These are phyloP conservation scores for Physcia stellaris DNA, from an alignment of 495 filamentous ascomycete genomes.

Conservation along the genomic window DNA sequence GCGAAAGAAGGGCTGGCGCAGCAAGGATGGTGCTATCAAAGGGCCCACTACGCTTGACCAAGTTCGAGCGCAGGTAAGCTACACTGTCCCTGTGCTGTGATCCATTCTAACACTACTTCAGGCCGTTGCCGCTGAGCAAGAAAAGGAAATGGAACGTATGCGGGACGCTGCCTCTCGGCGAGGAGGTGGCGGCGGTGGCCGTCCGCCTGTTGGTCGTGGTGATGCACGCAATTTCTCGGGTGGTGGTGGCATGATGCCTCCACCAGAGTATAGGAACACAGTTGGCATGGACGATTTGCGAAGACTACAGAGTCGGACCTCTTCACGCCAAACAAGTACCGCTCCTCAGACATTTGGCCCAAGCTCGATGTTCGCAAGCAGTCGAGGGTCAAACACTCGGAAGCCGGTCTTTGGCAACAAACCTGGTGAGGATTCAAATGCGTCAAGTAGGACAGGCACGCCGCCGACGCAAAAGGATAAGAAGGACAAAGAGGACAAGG, in stretches of 20 bases:
- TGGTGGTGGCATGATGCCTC: conserved; percentile 49
- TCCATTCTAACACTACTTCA: conserved; percentile 23
- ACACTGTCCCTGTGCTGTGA: background rate
- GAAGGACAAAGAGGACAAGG: conserved; percentile 45
- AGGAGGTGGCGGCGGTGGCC: conserved; percentile 44
- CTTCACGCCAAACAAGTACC: conserved; percentile 47
- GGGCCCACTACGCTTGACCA: conserved; percentile 92
- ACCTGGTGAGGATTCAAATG: conserved; percentile 63
- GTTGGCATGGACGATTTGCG: conserved; percentile 83
- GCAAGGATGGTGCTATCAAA: conserved; percentile 71
- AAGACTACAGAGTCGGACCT: conserved; percentile 50
- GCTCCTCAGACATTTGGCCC: conserved; percentile 49
- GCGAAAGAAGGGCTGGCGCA: conserved; percentile 56
- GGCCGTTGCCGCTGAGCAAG: conserved; percentile 55
- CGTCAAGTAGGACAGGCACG: conserved; percentile 78
- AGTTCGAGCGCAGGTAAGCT: conserved; percentile 67
- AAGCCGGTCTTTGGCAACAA: conserved; percentile 59
- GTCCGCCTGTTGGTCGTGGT: conserved; percentile 61
- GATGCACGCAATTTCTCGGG: conserved; percentile 70
- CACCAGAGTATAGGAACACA: conserved; percentile 60
- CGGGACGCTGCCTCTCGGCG: conserved; percentile 26
- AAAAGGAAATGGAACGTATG: conserved; percentile 42
- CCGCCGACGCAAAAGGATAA: conserved; percentile 53
- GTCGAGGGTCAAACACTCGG: conserved; percentile 69
- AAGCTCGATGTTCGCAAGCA: conserved; percentile 59